A percentile compares a stretch with the other conserved stretches of the same genome.
These are phyloP conservation scores for Tetradesmus lagerheimii DNA, from an alignment of 139 green algal species.

Conservation along the genomic window DNA sequence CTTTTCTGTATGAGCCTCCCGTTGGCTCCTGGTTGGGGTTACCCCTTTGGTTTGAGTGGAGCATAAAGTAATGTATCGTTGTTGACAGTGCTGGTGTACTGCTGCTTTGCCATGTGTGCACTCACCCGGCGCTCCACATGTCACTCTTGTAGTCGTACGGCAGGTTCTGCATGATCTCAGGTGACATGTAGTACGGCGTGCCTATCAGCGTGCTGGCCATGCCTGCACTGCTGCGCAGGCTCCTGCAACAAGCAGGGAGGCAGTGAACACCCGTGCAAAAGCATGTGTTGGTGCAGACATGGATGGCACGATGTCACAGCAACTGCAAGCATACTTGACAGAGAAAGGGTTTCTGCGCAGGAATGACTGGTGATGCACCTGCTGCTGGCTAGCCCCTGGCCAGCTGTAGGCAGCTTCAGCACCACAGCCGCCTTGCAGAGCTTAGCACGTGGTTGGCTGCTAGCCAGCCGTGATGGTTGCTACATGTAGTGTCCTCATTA, in stretches of 20 bases:
- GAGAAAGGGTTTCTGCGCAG: too few species aligned
- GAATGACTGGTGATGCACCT: neutral
- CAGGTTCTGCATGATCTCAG: constrained; percentile 64
- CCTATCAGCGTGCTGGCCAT: constrained; percentile 72
- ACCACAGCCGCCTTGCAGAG: too few species aligned
- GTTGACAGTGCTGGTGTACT: neutral
- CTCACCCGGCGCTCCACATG: constrained; percentile 61
- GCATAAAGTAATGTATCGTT: too few species aligned
- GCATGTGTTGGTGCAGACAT: neutral
- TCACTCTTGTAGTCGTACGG: constrained; percentile 76
- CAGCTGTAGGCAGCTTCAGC: neutral
- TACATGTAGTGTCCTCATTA: too few species aligned
- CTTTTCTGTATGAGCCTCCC: too few species aligned
- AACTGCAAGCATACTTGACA: too few species aligned
- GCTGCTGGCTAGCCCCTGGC: neutral
- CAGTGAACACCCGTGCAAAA: neutral
- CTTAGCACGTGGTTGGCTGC: too few species aligned
- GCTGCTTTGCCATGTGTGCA: neutral
- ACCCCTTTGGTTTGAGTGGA: too few species aligned
- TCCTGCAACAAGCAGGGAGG: constrained; percentile 22
- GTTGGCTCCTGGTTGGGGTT: too few species aligned
- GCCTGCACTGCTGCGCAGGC: constrained; percentile 53
- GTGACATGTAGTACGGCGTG: constrained; percentile 80
- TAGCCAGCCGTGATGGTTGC: too few species aligned
- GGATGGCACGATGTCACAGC: neutral